Percentiles rank a stretch among this genome's conserved stretches.
These are phyloP conservation scores for Trichophyton schoenleinii DNA, from an alignment of 2,329 filamentous ascomycete genomes.

Conservation along the genomic window DNA sequence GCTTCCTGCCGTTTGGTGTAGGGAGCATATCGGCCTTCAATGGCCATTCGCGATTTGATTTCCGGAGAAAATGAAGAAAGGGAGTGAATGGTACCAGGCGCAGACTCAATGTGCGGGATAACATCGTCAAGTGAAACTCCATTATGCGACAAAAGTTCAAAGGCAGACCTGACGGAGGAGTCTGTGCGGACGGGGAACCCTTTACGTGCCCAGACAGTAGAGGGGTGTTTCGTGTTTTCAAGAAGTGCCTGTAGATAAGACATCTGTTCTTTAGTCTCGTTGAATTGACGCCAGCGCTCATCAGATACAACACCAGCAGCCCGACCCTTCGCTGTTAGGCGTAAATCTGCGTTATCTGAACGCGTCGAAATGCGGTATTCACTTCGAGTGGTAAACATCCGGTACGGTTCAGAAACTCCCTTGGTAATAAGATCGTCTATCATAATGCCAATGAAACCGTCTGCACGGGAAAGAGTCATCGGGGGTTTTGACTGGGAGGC, in stretches of 20 bases:
- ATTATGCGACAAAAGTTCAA: conserved; percentile 64
- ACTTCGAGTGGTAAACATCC: conserved; percentile 94
- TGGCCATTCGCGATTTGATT: conserved; percentile 57
- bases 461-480: conserved; percentile 61
- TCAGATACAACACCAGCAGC: conserved; percentile 68
- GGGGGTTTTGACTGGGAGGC: conserved; percentile 53
- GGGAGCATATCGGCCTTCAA: conserved; percentile 77
- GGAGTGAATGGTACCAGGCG: conserved; percentile 30
- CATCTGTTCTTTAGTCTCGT: conserved; percentile 54
- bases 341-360: conserved; percentile 83
- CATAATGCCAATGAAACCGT: conserved; percentile 97
- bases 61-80: conserved; percentile 38
- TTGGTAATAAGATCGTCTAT: conserved; percentile 96
- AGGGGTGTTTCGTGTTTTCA: conserved; percentile 43
- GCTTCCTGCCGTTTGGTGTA: conserved; percentile 64
- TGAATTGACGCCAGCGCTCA: conserved; percentile 60
- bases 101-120: conserved; percentile 37
- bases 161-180: conserved; percentile 54
- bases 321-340: conserved; percentile 68
- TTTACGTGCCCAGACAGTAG: conserved; percentile 53
- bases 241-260: conserved; percentile 52
- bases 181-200: conserved; percentile 61
- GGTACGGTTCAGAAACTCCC: conserved; percentile 90
- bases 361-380: conserved; percentile 90
- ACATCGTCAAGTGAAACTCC: conserved; percentile 49